A percentile compares a stretch with the other conserved stretches of the same genome.
These are phyloP conservation scores for Heliamphora pulchella DNA, from an alignment of 179 eudicot species.

Conservation along the genomic window DNA sequence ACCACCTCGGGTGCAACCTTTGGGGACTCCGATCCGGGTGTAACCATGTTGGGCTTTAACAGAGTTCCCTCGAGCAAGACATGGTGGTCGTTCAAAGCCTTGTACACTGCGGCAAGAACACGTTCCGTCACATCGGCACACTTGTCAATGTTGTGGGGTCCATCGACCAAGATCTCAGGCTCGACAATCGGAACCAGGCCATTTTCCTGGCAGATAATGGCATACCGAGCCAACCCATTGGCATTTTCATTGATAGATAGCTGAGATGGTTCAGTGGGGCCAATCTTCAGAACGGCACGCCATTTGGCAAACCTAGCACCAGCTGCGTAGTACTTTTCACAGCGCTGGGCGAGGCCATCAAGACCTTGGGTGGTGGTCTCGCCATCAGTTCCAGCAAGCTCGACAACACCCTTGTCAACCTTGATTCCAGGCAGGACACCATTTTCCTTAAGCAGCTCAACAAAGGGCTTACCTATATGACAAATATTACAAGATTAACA, in stretches of 20 bases:
- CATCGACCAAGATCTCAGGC: constrained; percentile 90
- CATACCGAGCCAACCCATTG: constrained; percentile 83
- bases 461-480: constrained; percentile 59
- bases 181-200: constrained; percentile 93
- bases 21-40: constrained; percentile 69
- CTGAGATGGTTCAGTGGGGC: constrained; percentile 80
- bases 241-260: constrained; percentile 77
- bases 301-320: constrained; percentile 96
- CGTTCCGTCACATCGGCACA: constrained; percentile 91
- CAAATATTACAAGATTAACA: constrained; percentile 21
- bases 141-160: constrained; percentile 68
- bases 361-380: constrained; percentile 97
- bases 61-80: constrained; percentile 81
- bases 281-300: constrained; percentile 91
- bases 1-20: constrained; percentile 74
- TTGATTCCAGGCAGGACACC: constrained; percentile 88
- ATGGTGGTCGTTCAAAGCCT: constrained; percentile 88
- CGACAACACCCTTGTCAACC: constrained; percentile 92
- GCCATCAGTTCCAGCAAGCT: constrained; percentile 84
- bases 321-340: constrained; percentile 67
- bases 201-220: constrained; percentile 89
- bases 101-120: constrained; percentile 83
- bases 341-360: constrained; percentile 65
- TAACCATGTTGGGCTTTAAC: constrained; percentile 92
- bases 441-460: constrained; percentile 78